phyloP scores from a whole-genome alignment of 257 asterid genomes.

The Solanum chiquidenum region DNA sequence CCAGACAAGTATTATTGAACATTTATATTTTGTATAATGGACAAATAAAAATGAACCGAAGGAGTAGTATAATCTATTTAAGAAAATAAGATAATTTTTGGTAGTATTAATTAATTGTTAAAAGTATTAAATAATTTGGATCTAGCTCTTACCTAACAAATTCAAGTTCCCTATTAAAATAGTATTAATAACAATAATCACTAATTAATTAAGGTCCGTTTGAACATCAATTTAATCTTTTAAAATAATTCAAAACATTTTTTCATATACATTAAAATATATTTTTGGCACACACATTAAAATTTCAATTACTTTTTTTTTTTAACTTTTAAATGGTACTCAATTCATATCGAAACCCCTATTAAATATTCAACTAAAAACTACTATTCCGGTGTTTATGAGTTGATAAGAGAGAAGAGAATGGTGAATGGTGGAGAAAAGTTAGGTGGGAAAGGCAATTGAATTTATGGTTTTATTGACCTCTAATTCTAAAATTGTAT shows the following conservation, averaged over 20 bases:
- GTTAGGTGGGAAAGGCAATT: neutral
- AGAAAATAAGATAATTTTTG: neutral
- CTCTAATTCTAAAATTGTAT: neutral
- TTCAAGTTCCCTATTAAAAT: neutral
- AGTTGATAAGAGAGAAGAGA: neutral
- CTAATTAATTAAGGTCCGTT: neutral
- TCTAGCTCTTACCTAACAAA: neutral
- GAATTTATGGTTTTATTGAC: neutral
- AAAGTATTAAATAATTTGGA: neutral
- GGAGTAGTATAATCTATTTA: neutral
- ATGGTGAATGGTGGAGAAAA: neutral
- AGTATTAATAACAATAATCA: neutral
- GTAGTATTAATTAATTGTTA: neutral
- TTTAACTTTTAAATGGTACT: neutral
- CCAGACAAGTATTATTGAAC: rapidly evolving
- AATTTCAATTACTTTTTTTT: neutral
- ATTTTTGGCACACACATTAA: neutral
- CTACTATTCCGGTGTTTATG: neutral
- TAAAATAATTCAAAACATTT: neutral
- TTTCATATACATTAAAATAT: neutral
- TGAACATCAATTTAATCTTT: neutral
- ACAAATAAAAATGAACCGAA: no score
- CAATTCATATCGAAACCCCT: neutral
- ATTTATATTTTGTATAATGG: no score
- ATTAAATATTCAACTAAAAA: neutral